Percentiles rank a stretch among this genome's conserved stretches.
Conservation (phyloP, 139 green algal genomes). For the Ettlia oleoabundans region DNA sequence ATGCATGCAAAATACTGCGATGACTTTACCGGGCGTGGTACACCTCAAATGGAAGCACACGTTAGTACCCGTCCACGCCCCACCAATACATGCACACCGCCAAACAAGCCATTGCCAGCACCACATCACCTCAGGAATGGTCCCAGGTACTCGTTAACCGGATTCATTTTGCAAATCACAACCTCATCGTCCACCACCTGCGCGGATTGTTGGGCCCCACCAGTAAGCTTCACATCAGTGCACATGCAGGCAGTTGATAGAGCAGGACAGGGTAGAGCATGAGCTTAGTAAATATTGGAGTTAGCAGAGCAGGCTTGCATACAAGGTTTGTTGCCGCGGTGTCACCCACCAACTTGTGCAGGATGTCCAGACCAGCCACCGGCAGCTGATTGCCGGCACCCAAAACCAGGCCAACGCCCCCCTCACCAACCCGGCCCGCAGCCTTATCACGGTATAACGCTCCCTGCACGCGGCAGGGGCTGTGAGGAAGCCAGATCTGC, state of each 20-base stretch:
- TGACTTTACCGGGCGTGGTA: too few relatives aligned
- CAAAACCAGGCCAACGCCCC: conserved; percentile 72
- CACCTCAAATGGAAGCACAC: not conserved
- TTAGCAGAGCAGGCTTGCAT: too few relatives aligned
- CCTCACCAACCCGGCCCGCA: conserved; percentile 8
- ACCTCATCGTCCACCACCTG: conserved; percentile 68
- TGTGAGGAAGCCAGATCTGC: not conserved
- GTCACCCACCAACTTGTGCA: conserved; percentile 77
- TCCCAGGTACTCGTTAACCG: conserved; percentile 77
- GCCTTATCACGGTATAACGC: conserved; percentile 51
- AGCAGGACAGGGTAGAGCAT: too few relatives aligned
- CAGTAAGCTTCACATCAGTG: too few relatives aligned
- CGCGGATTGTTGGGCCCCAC: too few relatives aligned
- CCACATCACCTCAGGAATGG: conserved; percentile 54
- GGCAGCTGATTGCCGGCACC: conserved; percentile 75
- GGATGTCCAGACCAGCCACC: conserved; percentile 61
- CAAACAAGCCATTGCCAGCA: not conserved
- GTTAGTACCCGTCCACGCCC: not conserved
- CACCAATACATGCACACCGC: not conserved
- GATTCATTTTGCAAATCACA: conserved; percentile 86
- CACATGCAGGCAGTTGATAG: too few relatives aligned
- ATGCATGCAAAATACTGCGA: too few relatives aligned
- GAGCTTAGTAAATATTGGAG: too few relatives aligned
- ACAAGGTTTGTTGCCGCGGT: too few relatives aligned
- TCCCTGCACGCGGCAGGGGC: conserved; percentile 25